Percentiles rank a stretch among this genome's conserved stretches.
These are phyloP conservation scores for Pseudopediastrum boryanum DNA, from an alignment of 139 green algal genomes.

Conservation along the genomic window DNA sequence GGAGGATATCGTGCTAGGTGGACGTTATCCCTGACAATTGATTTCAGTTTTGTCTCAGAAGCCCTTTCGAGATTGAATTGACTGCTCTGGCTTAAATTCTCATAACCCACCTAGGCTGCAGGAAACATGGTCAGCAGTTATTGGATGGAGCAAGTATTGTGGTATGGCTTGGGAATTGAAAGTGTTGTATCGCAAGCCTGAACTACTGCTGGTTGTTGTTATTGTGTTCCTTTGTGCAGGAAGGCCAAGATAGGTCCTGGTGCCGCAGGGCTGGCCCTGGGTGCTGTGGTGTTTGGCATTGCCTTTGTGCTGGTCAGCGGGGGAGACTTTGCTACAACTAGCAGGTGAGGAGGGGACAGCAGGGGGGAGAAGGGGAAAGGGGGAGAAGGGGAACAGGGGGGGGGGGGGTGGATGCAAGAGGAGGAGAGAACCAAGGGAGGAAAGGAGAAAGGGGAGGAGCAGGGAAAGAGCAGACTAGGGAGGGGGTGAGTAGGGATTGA, in stretches of 20 bases:
- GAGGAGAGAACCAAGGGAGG: too few relatives aligned
- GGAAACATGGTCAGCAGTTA: too few relatives aligned
- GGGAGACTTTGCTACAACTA: slow-evolving; percentile 51
- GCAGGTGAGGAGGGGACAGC: slow-evolving; percentile 45
- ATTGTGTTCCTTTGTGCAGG: slow-evolving; percentile 11
- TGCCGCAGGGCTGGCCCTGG: slow-evolving; percentile 48
- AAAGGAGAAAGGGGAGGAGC: too few relatives aligned
- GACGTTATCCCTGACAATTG: neutral
- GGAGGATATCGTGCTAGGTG: neutral
- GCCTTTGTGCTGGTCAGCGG: slow-evolving; percentile 52
- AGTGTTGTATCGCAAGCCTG: neutral
- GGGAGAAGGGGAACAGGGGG: too few relatives aligned
- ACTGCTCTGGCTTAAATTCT: neutral
- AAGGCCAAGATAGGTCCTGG: slow-evolving; percentile 58
- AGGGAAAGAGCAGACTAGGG: too few relatives aligned
- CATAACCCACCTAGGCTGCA: too few relatives aligned
- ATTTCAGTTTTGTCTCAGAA: neutral
- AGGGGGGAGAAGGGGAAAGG: too few relatives aligned
- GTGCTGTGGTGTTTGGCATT: slow-evolving; percentile 49
- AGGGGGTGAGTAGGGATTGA: too few relatives aligned
- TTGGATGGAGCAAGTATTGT: neutral
- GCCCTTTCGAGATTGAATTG: neutral
- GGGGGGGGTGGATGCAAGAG: too few relatives aligned
- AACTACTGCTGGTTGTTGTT: neutral
- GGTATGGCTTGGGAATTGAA: neutral